Evolutionary conservation across 148 eudicot genomes (phyloP).

Genomic region (Oxyria digyna): DNA sequence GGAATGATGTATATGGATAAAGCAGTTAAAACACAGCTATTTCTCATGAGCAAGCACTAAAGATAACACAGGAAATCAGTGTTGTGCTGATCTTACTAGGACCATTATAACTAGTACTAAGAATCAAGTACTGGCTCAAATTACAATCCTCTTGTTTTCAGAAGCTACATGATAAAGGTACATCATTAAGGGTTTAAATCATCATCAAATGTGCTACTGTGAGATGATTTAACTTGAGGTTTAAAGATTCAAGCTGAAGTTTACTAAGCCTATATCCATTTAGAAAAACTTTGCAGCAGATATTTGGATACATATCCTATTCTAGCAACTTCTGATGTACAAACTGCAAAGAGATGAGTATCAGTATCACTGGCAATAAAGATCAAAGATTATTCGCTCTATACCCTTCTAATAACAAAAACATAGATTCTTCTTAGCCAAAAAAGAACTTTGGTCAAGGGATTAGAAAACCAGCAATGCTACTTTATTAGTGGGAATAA

Average conservation of each 20-base stretch:
- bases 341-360: background rate
- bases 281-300: background rate
- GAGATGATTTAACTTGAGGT: background rate
- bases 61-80: background rate
- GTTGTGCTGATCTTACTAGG: background rate
- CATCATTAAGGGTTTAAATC: background rate
- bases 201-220: background rate
- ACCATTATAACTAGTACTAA: background rate
- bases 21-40: background rate
- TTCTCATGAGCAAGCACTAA: background rate
- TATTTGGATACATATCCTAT: background rate
- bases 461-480: background rate
- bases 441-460: background rate
- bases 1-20: background rate
- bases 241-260: background rate
- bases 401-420: background rate
- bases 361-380: background rate
- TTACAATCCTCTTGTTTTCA: background rate
- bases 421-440: background rate
- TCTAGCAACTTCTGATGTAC: background rate
- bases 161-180: background rate
- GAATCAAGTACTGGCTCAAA: background rate
- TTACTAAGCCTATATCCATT: background rate
- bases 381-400: background rate
- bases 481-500: background rate